These are phyloP conservation scores for Ramularia collo-cygni DNA, from an alignment of 2,329 filamentous ascomycete genomes.

Conservation along the genomic window DNA sequence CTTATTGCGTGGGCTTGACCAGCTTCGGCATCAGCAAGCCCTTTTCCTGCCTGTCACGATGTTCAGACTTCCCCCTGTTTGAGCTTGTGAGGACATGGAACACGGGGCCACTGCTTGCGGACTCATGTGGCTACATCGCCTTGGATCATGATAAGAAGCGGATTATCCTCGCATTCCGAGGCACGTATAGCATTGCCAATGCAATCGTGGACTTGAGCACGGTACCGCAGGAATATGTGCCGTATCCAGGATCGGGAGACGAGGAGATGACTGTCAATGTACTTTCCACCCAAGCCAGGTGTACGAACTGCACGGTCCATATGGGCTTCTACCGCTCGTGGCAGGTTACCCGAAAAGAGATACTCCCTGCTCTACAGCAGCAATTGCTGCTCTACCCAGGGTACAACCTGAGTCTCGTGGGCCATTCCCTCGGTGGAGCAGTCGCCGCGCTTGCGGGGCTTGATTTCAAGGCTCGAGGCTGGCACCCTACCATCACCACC, in stretches of 20 bases:
- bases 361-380: constrained; percentile 60
- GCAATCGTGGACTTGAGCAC: constrained; percentile 86
- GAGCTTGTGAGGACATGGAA: constrained; percentile 82
- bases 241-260: constrained; percentile 59
- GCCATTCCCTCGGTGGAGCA: constrained; percentile 87
- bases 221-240: constrained; percentile 80
- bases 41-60: constrained; percentile 79
- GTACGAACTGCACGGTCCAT: constrained; percentile 86
- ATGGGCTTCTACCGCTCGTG: constrained; percentile 83
- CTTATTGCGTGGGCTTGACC: constrained; percentile 83
- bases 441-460: constrained; percentile 81
- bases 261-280: constrained; percentile 28
- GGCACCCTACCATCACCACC: constrained; percentile 72
- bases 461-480: constrained; percentile 71
- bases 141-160: constrained; percentile 64
- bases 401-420: constrained; percentile 71
- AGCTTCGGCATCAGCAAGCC: constrained; percentile 78
- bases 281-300: constrained; percentile 46
- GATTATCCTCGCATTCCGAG: constrained; percentile 83
- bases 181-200: constrained; percentile 89
- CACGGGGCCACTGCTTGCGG: constrained; percentile 76
- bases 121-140: constrained; percentile 90
- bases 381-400: constrained; percentile 57
- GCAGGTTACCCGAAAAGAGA: constrained; percentile 61
- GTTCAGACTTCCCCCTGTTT: constrained; percentile 72